Percentiles rank a stretch among this genome's conserved stretches.
phyloP scores from a whole-genome alignment of 345 rosid genomes.

The Melastoma malabathricum region DNA sequence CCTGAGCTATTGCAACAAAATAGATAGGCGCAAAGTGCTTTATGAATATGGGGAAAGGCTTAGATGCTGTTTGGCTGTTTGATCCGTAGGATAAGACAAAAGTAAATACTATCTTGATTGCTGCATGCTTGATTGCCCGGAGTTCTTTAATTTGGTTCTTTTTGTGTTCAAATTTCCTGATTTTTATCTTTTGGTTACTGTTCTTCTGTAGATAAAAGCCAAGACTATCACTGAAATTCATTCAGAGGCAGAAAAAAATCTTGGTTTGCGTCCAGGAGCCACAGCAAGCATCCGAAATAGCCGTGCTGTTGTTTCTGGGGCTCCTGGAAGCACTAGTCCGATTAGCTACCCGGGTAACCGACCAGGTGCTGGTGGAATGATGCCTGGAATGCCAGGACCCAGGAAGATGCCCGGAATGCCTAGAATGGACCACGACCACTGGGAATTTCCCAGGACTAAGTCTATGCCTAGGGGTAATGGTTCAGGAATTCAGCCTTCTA shows the following conservation, averaged over 20 bases:
- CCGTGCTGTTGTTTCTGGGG: conserved; percentile 14
- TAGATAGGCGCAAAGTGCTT: conserved; percentile 9
- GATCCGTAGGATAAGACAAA: no score
- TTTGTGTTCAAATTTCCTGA: not conserved
- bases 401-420: conserved; percentile 97
- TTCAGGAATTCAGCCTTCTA: conserved; percentile 27
- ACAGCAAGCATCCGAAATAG: conserved; percentile 59
- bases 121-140: no score
- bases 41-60: no score
- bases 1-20: not conserved
- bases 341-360: conserved; percentile 20
- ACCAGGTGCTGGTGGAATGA: conserved; percentile 91
- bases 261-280: conserved; percentile 82
- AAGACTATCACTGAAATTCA: conserved; percentile 90
- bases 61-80: no score
- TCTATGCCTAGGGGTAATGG: conserved; percentile 77
- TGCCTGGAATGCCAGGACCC: conserved; percentile 97
- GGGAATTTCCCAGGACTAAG: conserved; percentile 61
- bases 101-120: no score
- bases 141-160: no score
- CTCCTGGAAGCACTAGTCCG: conserved; percentile 42
- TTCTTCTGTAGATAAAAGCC: conserved; percentile 55
- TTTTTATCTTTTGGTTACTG: not conserved
- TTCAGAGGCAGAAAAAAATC: conserved; percentile 74
- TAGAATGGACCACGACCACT: conserved; percentile 49